phyloP scores from a whole-genome alignment of 371 early-diverging fungal species.

The Circinella umbellata region DNA sequence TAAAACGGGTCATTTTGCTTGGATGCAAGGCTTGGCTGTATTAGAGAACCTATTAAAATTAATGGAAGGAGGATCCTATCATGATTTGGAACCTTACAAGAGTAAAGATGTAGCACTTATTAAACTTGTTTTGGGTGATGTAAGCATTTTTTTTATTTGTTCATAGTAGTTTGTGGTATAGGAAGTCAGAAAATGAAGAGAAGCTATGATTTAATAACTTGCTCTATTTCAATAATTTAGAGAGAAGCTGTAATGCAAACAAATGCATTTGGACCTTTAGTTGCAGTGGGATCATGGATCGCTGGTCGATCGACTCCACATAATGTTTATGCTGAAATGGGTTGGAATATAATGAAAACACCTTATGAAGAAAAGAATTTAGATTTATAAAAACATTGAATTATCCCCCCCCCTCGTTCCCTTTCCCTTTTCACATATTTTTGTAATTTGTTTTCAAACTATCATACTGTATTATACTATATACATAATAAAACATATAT shows the following conservation, averaged over 20 bases:
- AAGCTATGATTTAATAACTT: not conserved
- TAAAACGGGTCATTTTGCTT: constrained; percentile 59
- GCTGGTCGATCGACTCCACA: constrained; percentile 40
- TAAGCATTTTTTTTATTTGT: constrained; percentile 9
- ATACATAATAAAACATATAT: too few species aligned
- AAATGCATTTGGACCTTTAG: constrained; percentile 35
- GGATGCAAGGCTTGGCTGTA: constrained; percentile 46
- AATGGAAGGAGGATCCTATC: constrained; percentile 33
- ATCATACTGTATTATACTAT: too few species aligned
- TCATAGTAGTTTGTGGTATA: not conserved
- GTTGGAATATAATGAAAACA: constrained; percentile 32
- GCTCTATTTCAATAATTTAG: too few species aligned
- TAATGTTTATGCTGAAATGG: constrained; percentile 36
- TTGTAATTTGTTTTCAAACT: too few species aligned
- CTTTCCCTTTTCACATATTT: too few species aligned
- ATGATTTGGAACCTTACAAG: constrained; percentile 36
- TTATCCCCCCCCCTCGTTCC: too few species aligned
- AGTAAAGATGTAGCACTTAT: constrained; percentile 47
- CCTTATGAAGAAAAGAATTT: constrained; percentile 23
- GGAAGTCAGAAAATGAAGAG: not conserved
- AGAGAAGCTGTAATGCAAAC: constrained; percentile 49
- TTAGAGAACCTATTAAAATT: constrained; percentile 33
- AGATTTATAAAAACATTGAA: constrained; percentile 12
- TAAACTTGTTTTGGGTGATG: constrained; percentile 41
- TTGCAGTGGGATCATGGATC: constrained; percentile 47